Conservation (phyloP, 2,329 filamentous ascomycete genomes). For the Talaromyces sp. region DNA sequence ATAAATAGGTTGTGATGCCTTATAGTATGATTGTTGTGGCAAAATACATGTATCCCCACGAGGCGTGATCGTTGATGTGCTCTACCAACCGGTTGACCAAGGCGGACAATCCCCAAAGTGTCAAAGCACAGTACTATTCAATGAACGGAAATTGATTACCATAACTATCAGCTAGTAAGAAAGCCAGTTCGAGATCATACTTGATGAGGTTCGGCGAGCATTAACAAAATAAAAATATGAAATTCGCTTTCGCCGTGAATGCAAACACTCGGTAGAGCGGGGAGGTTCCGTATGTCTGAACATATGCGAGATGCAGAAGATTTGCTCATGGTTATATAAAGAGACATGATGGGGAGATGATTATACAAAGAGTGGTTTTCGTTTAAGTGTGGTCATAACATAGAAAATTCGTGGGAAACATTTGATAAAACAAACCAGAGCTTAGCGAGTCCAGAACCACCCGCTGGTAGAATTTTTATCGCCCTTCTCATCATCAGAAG, state of each 20-base stretch:
- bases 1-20: no score
- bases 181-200: background rate
- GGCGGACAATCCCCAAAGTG: no score
- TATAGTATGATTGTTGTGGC: no score
- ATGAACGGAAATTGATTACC: background rate
- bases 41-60: no score
- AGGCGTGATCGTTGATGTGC: no score
- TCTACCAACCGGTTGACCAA: no score
- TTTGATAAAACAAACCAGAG: background rate
- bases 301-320: background rate
- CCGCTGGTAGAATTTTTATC: background rate
- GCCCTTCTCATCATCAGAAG: background rate
- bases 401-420: background rate
- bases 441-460: constrained; percentile 11
- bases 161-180: background rate
- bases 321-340: background rate
- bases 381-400: background rate
- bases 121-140: background rate
- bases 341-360: background rate
- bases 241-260: background rate
- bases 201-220: background rate
- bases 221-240: background rate
- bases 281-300: background rate
- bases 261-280: background rate
- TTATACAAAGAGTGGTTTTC: background rate